These are phyloP conservation scores for Blastocystis sp. DNA, from an alignment of 352 stramenopile genomes.

Conservation along the genomic window DNA sequence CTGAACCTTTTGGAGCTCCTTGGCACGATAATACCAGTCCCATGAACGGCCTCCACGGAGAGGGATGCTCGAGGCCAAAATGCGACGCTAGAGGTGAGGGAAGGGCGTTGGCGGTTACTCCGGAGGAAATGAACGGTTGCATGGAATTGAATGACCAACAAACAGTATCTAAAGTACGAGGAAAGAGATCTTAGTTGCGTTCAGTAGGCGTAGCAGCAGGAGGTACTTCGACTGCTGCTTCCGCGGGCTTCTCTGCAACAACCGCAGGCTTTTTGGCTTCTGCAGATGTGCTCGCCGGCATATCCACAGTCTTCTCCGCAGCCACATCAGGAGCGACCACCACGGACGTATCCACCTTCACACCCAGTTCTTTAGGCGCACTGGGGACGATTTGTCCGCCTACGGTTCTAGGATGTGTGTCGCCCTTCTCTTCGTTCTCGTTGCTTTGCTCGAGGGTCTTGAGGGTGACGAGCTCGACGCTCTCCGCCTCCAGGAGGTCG, in stretches of 20 bases:
- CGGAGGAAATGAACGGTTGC: conserved; percentile 25
- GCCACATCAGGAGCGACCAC: too few relatives aligned
- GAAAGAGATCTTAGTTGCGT: background rate
- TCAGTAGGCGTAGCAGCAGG: background rate
- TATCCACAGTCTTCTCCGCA: too few relatives aligned
- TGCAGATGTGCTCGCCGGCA: too few relatives aligned
- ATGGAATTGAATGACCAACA: background rate
- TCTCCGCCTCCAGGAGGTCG: background rate
- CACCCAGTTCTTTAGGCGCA: too few relatives aligned
- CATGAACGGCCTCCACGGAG: conserved; percentile 29
- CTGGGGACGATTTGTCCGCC: too few relatives aligned
- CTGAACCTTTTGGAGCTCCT: conserved; percentile 52
- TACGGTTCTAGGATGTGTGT: too few relatives aligned
- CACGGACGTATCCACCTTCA: too few relatives aligned
- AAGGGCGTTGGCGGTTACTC: background rate
- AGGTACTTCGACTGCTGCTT: background rate
- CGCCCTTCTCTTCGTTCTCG: too few relatives aligned
- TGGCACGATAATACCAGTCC: conserved; percentile 56
- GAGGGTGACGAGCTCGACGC: background rate
- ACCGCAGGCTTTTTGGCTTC: background rate
- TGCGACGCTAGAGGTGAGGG: background rate
- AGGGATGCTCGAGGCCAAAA: conserved; percentile 15
- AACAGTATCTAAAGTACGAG: background rate
- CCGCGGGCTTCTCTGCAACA: background rate
- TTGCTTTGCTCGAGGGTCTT: background rate